Evolutionary conservation across 768 basidiomycete genomes (phyloP), one percentile per base, ranked within the genome.

Genomic region (Piloderma croceum): DNA sequence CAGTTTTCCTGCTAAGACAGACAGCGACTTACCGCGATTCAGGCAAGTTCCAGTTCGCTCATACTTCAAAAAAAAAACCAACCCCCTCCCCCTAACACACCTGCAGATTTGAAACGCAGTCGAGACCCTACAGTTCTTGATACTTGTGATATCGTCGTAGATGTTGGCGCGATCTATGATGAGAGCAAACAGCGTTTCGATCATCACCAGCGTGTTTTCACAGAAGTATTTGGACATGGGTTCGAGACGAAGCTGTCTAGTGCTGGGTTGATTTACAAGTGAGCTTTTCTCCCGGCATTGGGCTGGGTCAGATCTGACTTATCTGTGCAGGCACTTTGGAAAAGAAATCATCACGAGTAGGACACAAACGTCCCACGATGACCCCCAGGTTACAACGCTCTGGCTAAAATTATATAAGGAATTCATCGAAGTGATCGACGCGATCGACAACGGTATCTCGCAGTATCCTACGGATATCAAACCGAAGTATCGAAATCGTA

Each of bases 261-360:
- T 12, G 94, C 94, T 2, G 94, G 94, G 11, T 67, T 99, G 48
- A 75, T 99, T 24, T 98, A 94, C 78, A 99, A 98, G 94, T 90
- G 52, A 42, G 79, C 63, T 9, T 11, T 17, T 2, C 17, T 36
- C 27, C n/a, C n/a, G n/a, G n/a, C n/a, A n/a, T n/a, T n/a, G n/a
- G n/a, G n/a, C n/a, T n/a, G n/a, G n/a, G n/a, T n/a, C n/a, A n/a
- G n/a, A n/a, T n/a, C n/a, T n/a, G 7, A 20, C 20, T 31, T 31
- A 9, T 45, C 21, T 20, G 11, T 24, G 7, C 23, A 90, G 90
- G 60, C 93, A 94, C 60, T 94, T 90, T 53, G 92, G 92, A 6
- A 74, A 80, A 53, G 82, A 91, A 49, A 80, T 97, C 46, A 81
- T 99, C 43, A 74, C 86, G 11, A 73, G 73, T 47, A 64, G 68